Evolutionary conservation across 2,329 filamentous ascomycete species (phyloP), one percentile per base, ranked within the genome.

Genomic region (Cercospora zeae-maydis): DNA sequence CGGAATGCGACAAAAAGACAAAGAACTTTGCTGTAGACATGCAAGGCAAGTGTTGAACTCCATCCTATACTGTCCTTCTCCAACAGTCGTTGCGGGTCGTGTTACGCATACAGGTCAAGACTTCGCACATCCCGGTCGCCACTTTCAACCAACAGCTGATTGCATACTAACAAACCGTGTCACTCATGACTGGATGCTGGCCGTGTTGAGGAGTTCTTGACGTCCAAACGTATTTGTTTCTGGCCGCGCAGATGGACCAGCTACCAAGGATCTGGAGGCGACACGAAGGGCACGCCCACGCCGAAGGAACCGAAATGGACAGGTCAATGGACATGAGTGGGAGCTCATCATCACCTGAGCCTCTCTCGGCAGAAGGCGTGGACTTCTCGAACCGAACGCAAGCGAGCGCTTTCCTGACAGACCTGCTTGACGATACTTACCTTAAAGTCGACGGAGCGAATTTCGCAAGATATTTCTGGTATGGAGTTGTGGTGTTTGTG

Each of bases 401-500:
- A 61, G 76, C 76, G 4, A 61, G 68, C 1, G 72, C 70, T 21
- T 78, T 78, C 47, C 70, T 78, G 7, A 69, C 63, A 6, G 68
- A 76, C 8, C 68, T 78, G 16, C 68, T 78, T 9, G 74, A 78
- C 63, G 76, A 78, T 58, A 69, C 68, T 6, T 65, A 71, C 19
- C 72, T 78, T 33, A 73, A 76, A 52, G 39, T 75, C 11, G 69
- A 72, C 33, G 76, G 72, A 4, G 76, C 78, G 58, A 68, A 68
- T 31, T 74, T 75, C 59, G 76, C 77, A 1, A 70, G 72, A 36
- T 70, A 75, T 59, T 78, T 78, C 63, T 78, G 76, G 77, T 78
- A 76, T 58, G 77, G 76, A 2, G 68, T 77, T 24, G 73, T 73
- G 14, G 70, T 73, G 9, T 67, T 77, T 4, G 72, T 78, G 39